These are phyloP conservation scores for Vaccinium macrocarpon DNA, from an alignment of 148 eudicot species.

Conservation along the genomic window DNA sequence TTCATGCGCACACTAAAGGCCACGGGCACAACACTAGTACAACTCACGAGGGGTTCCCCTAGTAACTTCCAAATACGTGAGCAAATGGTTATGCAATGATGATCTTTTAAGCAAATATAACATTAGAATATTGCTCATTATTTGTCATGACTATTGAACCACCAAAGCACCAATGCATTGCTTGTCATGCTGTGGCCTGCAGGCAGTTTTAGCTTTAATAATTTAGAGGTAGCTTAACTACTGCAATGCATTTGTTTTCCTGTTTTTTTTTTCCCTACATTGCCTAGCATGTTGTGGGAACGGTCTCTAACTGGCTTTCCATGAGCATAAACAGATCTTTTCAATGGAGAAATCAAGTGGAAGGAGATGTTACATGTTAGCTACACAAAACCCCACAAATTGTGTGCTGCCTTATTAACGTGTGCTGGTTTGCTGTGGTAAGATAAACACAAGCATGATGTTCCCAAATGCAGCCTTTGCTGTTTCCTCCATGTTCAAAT, in stretches of 20 bases:
- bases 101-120: not conserved
- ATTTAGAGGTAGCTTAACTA: not conserved
- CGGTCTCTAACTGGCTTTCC: not conserved
- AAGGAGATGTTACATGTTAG: conserved; percentile 54
- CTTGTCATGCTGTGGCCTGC: not conserved
- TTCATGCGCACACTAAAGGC: too few relatives aligned
- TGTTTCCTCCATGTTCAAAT: conserved; percentile 49
- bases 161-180: not conserved
- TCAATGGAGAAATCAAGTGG: conserved; percentile 59
- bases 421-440: conserved; percentile 51
- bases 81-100: not conserved
- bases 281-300: not conserved
- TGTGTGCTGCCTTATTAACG: conserved; percentile 40
- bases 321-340: conserved; percentile 43
- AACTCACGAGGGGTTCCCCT: too few relatives aligned
- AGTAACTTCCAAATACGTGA: not conserved
- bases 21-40: too few relatives aligned
- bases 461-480: conserved; percentile 43
- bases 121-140: not conserved
- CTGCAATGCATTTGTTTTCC: not conserved
- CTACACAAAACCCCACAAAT: conserved; percentile 51
- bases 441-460: conserved; percentile 29
- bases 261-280: not conserved
- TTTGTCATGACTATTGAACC: not conserved
- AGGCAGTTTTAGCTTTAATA: not conserved